Base-by-base conservation (phyloP, 2,329 filamentous ascomycete species). In the Colletotrichum acutatum region DNA sequence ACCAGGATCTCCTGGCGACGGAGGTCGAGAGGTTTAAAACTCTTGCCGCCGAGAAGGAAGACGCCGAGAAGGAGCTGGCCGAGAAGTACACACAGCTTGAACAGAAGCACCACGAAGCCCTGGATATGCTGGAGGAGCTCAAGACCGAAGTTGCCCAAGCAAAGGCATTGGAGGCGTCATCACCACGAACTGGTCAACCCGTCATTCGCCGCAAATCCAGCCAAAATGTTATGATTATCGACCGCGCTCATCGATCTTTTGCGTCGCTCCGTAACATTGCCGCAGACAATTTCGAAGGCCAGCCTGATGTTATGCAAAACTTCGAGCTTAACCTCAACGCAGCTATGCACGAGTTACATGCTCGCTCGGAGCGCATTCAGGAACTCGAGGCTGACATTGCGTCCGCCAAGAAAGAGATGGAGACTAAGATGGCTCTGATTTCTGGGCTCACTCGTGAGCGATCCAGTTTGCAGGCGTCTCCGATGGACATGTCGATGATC, bases 371-470 rank as follows among this genome's bases (percentile, higher is more conserved):
- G 81, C 92, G 95, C 32, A 95, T 98, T 66, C 94, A 97, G 79
- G 92, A 95, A 78, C 87, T 99, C 16, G 97, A 99, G 82, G 91
- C 91, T 6, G 96, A 98, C 77, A 90, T 98, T 69, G 87, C 91
- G 30, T 92, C 91, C 4, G 90, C 95, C 26, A 97, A 94, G 86
- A 98, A 95, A 85, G 97, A 99, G 82, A 97, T 98, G 93, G 97
- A 99, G 80, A 92, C 90, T 75, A 99, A 99, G 89, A 95, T 96
- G 87, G 94, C 94, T 34, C 95, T 99, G 79, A 98, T 99, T 77
- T 94, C 95, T 34, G 97, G 97, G 7, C 87, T 99, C 75, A 97
- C 97, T 4, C 92, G 97, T 66, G 97, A 99, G 83, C 89, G 97
- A 72, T 96, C 95, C 3, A 98, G 95, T 83, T 88, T 98, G 84